Conservation (phyloP, 331 rosid species). For the Ulmus americana region DNA sequence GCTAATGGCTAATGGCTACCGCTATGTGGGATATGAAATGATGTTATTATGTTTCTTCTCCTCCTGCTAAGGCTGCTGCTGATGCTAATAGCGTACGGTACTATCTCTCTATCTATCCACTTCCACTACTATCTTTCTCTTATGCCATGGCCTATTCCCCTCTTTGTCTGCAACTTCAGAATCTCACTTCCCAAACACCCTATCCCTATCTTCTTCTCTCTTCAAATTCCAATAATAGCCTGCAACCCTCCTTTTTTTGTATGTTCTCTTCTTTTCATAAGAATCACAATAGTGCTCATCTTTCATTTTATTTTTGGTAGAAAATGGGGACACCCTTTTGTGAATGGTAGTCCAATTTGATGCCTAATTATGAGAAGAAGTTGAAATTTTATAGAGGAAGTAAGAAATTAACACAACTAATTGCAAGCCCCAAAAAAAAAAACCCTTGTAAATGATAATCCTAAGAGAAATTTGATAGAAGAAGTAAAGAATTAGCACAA, state of each 20-base stretch:
- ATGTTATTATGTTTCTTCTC: not conserved
- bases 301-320: no score
- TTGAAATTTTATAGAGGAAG: no score
- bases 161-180: slow-evolving; percentile 29
- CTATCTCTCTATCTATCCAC: not conserved
- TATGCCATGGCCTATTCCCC: slow-evolving; percentile 14
- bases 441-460: no score
- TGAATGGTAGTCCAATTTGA: no score
- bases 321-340: no score
- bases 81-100: slow-evolving; percentile 27
- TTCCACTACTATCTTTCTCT: not conserved
- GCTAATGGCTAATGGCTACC: not conserved
- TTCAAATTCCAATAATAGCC: slow-evolving; percentile 9
- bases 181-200: not conserved
- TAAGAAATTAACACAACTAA: no score
- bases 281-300: not conserved
- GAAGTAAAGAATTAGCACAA: no score
- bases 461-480: no score
- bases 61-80: slow-evolving; percentile 4
- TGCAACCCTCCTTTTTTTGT: not conserved
- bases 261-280: not conserved
- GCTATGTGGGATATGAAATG: no score
- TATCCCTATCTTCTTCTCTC: not conserved
- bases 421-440: no score
- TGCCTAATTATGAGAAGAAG: no score